phyloP scores from a whole-genome alignment of 108 stramenopile species.

The Schizochytrium sp. region DNA sequence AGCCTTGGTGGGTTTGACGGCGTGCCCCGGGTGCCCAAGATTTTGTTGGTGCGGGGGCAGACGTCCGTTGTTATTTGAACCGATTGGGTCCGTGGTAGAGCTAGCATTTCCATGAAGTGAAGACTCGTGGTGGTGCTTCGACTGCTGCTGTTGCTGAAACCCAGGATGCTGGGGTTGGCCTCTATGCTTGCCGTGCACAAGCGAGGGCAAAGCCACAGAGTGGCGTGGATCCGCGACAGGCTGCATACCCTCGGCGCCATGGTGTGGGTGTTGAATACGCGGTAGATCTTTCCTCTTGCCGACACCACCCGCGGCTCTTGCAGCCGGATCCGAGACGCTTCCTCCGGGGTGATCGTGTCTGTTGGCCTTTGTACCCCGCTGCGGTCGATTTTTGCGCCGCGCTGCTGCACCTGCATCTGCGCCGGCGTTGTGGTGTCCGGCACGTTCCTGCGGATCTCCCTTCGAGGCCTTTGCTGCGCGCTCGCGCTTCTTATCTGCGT shows the following conservation, averaged over 20 bases:
- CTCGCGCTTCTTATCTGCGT: constrained; percentile 20
- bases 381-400: background rate
- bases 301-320: no score
- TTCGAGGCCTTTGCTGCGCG: background rate
- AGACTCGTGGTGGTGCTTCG: no score
- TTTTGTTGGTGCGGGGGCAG: background rate
- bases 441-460: background rate
- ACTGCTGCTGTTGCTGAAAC: background rate
- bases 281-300: no score
- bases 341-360: no score
- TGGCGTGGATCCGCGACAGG: no score
- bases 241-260: no score
- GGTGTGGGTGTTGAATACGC: no score
- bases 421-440: background rate
- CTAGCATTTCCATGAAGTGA: background rate
- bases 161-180: background rate
- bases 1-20: background rate
- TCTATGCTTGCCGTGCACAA: no score
- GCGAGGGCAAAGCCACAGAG: no score
- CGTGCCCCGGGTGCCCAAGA: background rate
- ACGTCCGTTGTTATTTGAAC: background rate
- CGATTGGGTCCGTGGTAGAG: background rate
- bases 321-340: no score
- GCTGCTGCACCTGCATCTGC: background rate
- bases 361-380: no score